phyloP scores from a whole-genome alignment of 2,329 filamentous ascomycete species.

The Aureobasidium sp. region DNA sequence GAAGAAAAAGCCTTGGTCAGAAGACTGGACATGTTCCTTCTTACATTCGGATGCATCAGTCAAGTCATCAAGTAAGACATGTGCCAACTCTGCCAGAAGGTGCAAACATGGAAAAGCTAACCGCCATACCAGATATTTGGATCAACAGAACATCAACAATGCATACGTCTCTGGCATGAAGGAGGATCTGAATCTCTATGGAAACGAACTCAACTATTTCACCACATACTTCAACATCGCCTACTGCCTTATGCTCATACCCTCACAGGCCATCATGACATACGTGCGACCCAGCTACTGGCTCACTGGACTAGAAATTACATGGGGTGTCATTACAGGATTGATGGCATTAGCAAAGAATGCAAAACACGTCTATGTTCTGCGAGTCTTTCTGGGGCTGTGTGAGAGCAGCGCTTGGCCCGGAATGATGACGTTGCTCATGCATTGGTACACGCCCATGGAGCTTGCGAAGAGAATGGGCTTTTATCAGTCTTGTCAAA shows the following conservation, averaged over 20 bases:
- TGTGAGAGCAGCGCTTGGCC: conserved; percentile 34
- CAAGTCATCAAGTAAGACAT: conserved; percentile 27
- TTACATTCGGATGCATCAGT: conserved; percentile 34
- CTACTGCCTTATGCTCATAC: conserved; percentile 33
- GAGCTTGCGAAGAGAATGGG: conserved; percentile 21
- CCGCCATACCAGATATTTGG: conserved; percentile 13
- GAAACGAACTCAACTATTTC: conserved; percentile 26
- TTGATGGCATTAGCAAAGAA: conserved; percentile 25
- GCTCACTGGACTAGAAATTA: conserved; percentile 23
- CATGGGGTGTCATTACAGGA: conserved; percentile 21
- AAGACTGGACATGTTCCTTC: conserved; percentile 30
- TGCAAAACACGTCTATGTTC: conserved; percentile 21
- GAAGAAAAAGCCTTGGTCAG: conserved; percentile 31
- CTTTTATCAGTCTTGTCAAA: conserved; percentile 20
- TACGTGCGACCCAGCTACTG: conserved; percentile 28
- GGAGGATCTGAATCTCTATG: conserved; percentile 21
- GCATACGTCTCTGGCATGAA: conserved; percentile 21
- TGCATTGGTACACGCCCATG: conserved; percentile 19
- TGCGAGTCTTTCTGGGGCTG: conserved; percentile 22
- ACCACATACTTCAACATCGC: conserved; percentile 33
- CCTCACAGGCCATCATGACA: conserved; percentile 33
- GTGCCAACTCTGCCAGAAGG: too few species aligned
- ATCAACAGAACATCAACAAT: conserved; percentile 24
- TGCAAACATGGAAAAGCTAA: neutral
- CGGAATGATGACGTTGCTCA: conserved; percentile 37